Base-by-base conservation (phyloP, 306 rosid genomes). In the Hippophae gyantsensis region DNA sequence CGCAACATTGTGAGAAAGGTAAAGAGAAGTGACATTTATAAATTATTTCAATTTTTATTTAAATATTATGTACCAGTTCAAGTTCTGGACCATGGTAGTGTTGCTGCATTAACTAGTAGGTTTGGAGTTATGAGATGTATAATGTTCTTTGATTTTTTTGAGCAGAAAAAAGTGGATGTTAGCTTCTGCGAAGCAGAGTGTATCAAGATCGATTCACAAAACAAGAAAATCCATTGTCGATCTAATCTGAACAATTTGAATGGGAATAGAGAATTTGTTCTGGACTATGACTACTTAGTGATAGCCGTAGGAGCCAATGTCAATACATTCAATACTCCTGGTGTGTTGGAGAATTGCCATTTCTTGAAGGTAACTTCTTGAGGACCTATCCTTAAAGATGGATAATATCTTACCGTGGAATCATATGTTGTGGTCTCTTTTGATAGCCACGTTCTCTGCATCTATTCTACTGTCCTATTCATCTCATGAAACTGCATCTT, bases 301-400 rank as follows among this genome's bases (percentile, higher is more conserved):
- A 55, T 92, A 42, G 73, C 75, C 0, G 85, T 88, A 23, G 99
- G 99, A 40, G 99, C 99, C 41, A 82, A 74, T 74, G 99, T 92
- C 58, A 92, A 92, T 60, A 92, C 99, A 56, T 92, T 92, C 74
- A 92, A 92, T 55, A 92, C 99, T 52, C 99, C 99, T 48, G 99
- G 99, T 44, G 99, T 92, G 53, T 66, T 58, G 58, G 99, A 92
- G 76, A 76, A 92, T 72, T 92, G 99, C 65, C 99, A 88, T 60
- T 92, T 92, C 74, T 77, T 92, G 77, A 92, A 92, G 95, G 99
- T 92, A 57, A 26, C 10, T 58, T 23, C 42, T 46, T 69, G 54
- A 43, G 48, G 46, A 62, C 38, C 38, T 32, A 4, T 32, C 38
- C 3, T 32, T 32, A 32, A 32, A 32, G 38, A 32, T 4, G 5